Conservation (phyloP, 352 stramenopile genomes). For the Saprolegnia diclina region DNA sequence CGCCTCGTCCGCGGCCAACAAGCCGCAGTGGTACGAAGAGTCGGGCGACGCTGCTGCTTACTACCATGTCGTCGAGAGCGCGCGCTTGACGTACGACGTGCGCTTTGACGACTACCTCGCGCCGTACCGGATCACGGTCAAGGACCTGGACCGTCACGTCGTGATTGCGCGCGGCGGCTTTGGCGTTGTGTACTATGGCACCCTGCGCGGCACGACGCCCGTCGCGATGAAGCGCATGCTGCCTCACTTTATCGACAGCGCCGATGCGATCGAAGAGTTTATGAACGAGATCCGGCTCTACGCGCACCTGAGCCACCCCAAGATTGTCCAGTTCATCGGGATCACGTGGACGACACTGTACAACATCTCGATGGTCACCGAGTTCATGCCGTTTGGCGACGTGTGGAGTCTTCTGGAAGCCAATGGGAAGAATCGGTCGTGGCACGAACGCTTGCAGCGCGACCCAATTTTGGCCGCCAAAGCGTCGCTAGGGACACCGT, state of each 20-base stretch:
- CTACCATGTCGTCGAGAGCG: neutral
- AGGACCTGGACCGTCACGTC: neutral
- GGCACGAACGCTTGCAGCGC: neutral
- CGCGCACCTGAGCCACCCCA: constrained; percentile 53
- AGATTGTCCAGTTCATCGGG: constrained; percentile 70
- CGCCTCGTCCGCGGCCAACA: constrained; percentile 12
- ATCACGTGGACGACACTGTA: constrained; percentile 45
- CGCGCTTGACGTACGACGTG: neutral
- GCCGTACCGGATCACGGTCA: constrained; percentile 1
- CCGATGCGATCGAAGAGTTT: constrained; percentile 27
- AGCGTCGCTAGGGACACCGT: neutral
- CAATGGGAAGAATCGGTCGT: neutral
- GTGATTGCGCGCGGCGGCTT: constrained; percentile 40
- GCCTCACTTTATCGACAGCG: constrained; percentile 32
- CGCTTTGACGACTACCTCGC: constrained; percentile 8
- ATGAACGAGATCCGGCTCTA: constrained; percentile 64
- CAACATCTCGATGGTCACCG: constrained; percentile 34
- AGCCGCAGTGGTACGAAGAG: constrained; percentile 33
- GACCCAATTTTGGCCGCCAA: neutral
- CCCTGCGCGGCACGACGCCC: neutral
- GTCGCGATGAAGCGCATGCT: constrained; percentile 47
- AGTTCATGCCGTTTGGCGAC: constrained; percentile 27
- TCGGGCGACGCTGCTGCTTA: neutral
- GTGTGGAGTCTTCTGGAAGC: constrained; percentile 16
- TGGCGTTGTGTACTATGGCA: constrained; percentile 38